Percentiles rank a stretch among this genome's conserved stretches.
Conservation (phyloP, 768 basidiomycete genomes). For the Boletus sp. region DNA sequence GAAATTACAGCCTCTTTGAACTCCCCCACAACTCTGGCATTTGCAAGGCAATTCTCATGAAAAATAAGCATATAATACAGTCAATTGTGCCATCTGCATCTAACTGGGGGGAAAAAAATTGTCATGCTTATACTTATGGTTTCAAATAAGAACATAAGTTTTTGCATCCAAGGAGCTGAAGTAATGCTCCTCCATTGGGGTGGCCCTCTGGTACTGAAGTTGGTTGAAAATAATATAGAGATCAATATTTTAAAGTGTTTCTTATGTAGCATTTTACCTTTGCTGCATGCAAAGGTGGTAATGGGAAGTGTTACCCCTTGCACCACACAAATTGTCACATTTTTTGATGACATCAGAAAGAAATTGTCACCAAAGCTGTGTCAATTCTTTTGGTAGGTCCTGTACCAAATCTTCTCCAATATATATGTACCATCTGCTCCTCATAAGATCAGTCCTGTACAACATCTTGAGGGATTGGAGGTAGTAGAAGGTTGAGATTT, state of each 20-base stretch:
- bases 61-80: constrained; percentile 1
- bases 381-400: background rate
- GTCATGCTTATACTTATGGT: background rate
- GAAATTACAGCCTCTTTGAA: constrained; percentile 4
- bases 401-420: background rate
- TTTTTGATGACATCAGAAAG: background rate
- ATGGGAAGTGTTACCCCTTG: background rate
- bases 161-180: background rate
- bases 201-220: background rate
- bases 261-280: background rate
- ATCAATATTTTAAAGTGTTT: background rate
- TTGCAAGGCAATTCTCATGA: constrained; percentile 8
- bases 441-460: constrained; percentile 1
- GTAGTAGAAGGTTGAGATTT: background rate
- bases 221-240: background rate
- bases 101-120: background rate
- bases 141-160: constrained; percentile 3
- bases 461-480: background rate
- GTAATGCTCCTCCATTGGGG: background rate
- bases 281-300: background rate
- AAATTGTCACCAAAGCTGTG: background rate
- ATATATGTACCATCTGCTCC: background rate
- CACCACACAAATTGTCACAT: constrained; percentile 2
- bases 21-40: background rate
- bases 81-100: constrained; percentile 3